Percentiles rank a stretch among this genome's conserved stretches.
phyloP scores from a whole-genome alignment of 1,284 basidiomycete species.

The Ceratobasidium theobromae region DNA sequence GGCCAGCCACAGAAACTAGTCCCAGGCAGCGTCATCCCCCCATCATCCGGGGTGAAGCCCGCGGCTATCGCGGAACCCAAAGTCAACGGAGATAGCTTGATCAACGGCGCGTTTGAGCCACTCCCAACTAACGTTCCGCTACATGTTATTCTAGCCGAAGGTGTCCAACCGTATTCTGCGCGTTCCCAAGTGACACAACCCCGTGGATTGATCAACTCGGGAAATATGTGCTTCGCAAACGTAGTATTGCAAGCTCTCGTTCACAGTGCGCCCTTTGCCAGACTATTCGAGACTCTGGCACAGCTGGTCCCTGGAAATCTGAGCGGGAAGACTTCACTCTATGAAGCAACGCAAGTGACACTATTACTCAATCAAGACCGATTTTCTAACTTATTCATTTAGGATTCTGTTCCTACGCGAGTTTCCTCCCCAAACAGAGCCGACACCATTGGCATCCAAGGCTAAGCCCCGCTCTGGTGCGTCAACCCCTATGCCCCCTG shows the following conservation, averaged over 20 bases:
- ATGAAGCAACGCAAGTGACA: constrained; percentile 65
- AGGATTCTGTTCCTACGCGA: constrained; percentile 25
- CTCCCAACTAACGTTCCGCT: constrained; percentile 55
- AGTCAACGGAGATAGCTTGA: constrained; percentile 53
- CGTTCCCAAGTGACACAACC: constrained; percentile 53
- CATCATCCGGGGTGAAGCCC: constrained; percentile 38
- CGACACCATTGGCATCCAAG: constrained; percentile 44
- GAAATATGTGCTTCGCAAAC: constrained; percentile 98
- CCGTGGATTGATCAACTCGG: constrained; percentile 89
- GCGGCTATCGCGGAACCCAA: constrained; percentile 47
- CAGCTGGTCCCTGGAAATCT: constrained; percentile 46
- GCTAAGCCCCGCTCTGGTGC: constrained; percentile 50
- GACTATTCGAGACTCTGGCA: constrained; percentile 56
- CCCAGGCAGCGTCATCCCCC: too few relatives aligned
- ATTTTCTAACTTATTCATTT: background rate
- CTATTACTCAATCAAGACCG: constrained; percentile 1
- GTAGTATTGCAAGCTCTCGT: constrained; percentile 89
- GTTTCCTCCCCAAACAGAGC: constrained; percentile 61
- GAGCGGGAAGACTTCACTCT: constrained; percentile 65
- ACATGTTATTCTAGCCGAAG: constrained; percentile 36
- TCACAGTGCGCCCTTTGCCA: constrained; percentile 85
- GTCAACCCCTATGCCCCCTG: constrained; percentile 36
- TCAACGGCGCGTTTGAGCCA: constrained; percentile 46
- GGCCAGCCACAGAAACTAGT: constrained; percentile 50
- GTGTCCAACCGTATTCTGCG: constrained; percentile 29